Conservation (phyloP, 176 grass and related monocot genomes). For the Puya raimondii region DNA sequence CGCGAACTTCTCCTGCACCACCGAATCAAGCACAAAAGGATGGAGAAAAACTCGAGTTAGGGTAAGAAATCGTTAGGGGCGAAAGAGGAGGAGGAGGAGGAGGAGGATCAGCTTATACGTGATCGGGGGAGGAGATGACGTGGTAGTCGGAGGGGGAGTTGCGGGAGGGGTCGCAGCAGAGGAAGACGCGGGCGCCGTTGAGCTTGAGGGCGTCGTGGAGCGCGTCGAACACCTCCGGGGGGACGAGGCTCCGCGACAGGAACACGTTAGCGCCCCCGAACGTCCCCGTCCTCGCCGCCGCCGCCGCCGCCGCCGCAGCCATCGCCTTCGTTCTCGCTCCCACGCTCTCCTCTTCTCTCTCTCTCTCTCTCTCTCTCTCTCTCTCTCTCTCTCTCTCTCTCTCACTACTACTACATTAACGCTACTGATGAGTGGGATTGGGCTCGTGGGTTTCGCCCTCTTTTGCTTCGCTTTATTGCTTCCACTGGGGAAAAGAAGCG, state of each 20-base stretch:
- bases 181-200: constrained; percentile 75
- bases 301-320: constrained; percentile 13
- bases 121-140: constrained; percentile 79
- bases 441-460: neutral
- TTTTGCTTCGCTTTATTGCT: neutral
- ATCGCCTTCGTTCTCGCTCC: constrained; percentile 2
- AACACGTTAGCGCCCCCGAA: constrained; percentile 72
- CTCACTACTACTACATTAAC: neutral
- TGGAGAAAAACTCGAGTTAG: constrained; percentile 19
- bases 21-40: constrained; percentile 1
- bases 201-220: constrained; percentile 79
- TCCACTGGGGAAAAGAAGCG: constrained; percentile 9
- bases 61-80: neutral
- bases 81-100: neutral
- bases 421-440: neutral
- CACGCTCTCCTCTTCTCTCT: neutral
- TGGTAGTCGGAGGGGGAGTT: constrained; percentile 56
- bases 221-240: constrained; percentile 81
- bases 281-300: constrained; percentile 35
- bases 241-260: constrained; percentile 73
- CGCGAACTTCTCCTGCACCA: constrained; percentile 65
- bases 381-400: neutral
- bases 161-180: constrained; percentile 50
- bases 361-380: neutral
- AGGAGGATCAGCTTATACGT: constrained; percentile 27